phyloP scores from a whole-genome alignment of 495 filamentous ascomycete species.

The Xylaria curta region DNA sequence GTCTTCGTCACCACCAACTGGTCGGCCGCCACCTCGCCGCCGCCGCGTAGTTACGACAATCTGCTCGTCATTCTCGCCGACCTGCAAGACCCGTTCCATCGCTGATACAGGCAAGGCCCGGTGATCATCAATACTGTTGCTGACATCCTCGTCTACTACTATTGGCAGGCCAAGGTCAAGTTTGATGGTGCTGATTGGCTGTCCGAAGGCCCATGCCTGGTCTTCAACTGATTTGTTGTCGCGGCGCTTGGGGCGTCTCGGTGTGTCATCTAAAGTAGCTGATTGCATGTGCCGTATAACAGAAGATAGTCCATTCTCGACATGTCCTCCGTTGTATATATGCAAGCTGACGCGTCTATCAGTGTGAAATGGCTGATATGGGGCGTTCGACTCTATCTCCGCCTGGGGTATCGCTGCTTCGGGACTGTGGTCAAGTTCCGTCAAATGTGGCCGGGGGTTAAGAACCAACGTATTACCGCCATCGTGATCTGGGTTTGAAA shows the following conservation, averaged over 20 bases:
- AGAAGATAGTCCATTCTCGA: constrained; percentile 29
- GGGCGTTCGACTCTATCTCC: constrained; percentile 90
- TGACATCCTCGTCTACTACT: constrained; percentile 62
- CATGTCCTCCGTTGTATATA: constrained; percentile 54
- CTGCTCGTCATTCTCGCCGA: constrained; percentile 72
- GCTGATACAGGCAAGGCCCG: constrained; percentile 60
- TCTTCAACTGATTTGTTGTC: constrained; percentile 23
- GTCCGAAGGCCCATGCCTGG: constrained; percentile 73
- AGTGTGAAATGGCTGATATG: constrained; percentile 90
- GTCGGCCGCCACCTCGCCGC: constrained; percentile 60
- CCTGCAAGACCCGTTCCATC: constrained; percentile 63
- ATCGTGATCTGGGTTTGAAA: constrained; percentile 52
- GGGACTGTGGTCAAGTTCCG: constrained; percentile 42
- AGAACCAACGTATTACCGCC: constrained; percentile 51
- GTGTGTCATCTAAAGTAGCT: constrained; percentile 38
- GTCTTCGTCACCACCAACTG: constrained; percentile 64
- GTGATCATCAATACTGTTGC: constrained; percentile 55
- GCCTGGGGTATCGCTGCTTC: constrained; percentile 76
- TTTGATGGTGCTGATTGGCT: constrained; percentile 63
- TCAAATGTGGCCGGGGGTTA: constrained; percentile 40
- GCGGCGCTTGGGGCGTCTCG: constrained; percentile 30
- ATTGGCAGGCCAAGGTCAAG: constrained; percentile 63
- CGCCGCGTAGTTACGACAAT: constrained; percentile 80
- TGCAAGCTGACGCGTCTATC: constrained; percentile 78
- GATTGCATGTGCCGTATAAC: constrained; percentile 41